A percentile compares a stretch with the other conserved stretches of the same genome.
These are phyloP conservation scores for Fusarium nurragi DNA, from an alignment of 2,329 filamentous ascomycete species.

Conservation along the genomic window DNA sequence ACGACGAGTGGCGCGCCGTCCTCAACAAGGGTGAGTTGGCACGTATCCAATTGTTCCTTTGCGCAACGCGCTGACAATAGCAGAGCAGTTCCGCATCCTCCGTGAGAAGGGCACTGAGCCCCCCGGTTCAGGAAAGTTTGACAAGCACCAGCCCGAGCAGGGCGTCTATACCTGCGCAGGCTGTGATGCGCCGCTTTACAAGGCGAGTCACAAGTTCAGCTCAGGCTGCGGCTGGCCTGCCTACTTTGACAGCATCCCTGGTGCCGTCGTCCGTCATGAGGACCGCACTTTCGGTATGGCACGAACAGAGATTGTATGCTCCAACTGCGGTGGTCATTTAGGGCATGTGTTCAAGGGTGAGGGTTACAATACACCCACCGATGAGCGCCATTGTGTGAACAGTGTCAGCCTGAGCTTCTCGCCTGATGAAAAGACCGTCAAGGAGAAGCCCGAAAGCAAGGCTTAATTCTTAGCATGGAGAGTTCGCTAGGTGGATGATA, in stretches of 20 bases:
- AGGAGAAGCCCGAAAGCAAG: slow-evolving; percentile 50
- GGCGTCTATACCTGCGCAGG: slow-evolving; percentile 90
- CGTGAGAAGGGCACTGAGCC: slow-evolving; percentile 91
- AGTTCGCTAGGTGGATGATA: background rate
- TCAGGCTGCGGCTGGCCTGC: slow-evolving; percentile 98
- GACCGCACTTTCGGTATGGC: slow-evolving; percentile 83
- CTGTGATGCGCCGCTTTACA: slow-evolving; percentile 90
- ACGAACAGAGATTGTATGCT: slow-evolving; percentile 92
- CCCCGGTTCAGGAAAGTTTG: slow-evolving; percentile 81
- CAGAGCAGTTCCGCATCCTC: slow-evolving; percentile 95
- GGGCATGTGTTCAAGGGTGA: slow-evolving; percentile 97
- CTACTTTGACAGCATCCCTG: slow-evolving; percentile 95
- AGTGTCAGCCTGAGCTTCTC: slow-evolving; percentile 88
- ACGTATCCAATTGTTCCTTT: background rate
- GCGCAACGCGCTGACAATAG: slow-evolving; percentile 11
- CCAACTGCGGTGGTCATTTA: slow-evolving; percentile 91
- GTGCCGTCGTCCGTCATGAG: slow-evolving; percentile 83
- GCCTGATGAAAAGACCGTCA: slow-evolving; percentile 65
- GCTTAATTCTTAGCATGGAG: slow-evolving; percentile 34
- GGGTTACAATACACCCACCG: slow-evolving; percentile 82
- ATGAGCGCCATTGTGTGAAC: slow-evolving; percentile 98
- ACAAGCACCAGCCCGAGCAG: slow-evolving; percentile 80
- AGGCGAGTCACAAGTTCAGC: slow-evolving; percentile 92
- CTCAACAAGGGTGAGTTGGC: slow-evolving; percentile 64
- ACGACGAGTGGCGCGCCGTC: slow-evolving; percentile 90